Evolutionary conservation across 1,284 basidiomycete species (phyloP), one percentile per base, ranked within the genome.

Genomic region (Phylloporus sp.): DNA sequence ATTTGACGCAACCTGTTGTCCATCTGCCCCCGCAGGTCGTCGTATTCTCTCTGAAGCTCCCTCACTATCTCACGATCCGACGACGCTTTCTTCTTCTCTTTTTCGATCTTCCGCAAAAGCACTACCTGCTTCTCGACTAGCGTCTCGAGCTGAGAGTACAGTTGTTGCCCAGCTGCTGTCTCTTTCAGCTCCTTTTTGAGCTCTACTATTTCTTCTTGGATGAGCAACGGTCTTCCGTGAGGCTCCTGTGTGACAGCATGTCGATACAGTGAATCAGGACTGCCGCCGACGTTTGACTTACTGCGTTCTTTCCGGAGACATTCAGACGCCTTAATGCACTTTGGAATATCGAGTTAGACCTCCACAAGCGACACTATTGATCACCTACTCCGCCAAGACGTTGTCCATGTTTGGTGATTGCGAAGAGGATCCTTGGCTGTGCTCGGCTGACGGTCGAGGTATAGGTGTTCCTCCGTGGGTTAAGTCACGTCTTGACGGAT

Each of bases 1-100:
- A 74, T 68, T 35, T 73, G 69, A n/a, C 45, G 63, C 11, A 71
- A 23, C 41, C 7, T 60, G 20, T 64, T 41, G 10, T 73, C 68
- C 29, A 74, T 60, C 27, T 66, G 60, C 7, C 3, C 5, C 4
- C 53, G 70, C 62, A 72, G n/a, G 0, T 45, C 71, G 5, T 57
- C 35, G 35, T 68, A 69, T 32, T 73, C 73, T 37, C 3, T 11
- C 45, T 63, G 68, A 25, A 72, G 72, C 0, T 52, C 72, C 4
- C 0, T 32, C 56, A 66, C 17, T 2, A 49, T 8, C n/a, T 14
- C 37, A 11, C 19, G 19, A 0, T 71, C 62, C 5, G 58, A 10
- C 5, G 68, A 17, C 5, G 2, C 29, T 59, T 32, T 7, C 32
- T 53, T 63, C 60, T 25, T 74, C 43, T 66, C 63, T n/a, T 43